Evolutionary conservation across 164 flowering plant genomes (phyloP), one percentile per base, ranked within the genome.

Genomic region (Pachysandra terminalis): DNA sequence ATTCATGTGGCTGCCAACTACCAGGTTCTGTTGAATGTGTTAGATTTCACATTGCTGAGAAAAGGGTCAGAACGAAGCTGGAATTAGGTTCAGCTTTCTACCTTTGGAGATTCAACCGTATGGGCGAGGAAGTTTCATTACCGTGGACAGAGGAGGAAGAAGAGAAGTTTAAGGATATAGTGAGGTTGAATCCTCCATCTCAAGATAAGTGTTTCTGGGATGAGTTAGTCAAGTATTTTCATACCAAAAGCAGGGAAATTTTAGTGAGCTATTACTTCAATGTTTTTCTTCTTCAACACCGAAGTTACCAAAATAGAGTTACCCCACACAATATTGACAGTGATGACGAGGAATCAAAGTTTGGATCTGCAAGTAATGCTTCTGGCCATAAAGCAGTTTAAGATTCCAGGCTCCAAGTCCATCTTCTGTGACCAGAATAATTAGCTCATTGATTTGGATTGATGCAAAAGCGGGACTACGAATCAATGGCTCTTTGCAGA

Each of bases 231-330:
- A 75, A 68, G 76, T 16, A 24, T 40, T 87, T 92, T 68, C 87
- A 82, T 19, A 52, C 40, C 28, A 90, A 81, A 75, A 83, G 75
- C 66, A 76, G 85, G 65, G 82, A 73, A 68, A 83, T 74, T 21
- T 69, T 90, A 56, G 94, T 90, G 49, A 82, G 86, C 80, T 95
- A 95, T 77, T 95, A 90, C 77, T 92, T 77, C 82, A 90, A 95
- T 76, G 96, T 89, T 23, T 90, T 80, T 70, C 78, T 92, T 68
- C 77, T 87, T 56, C 78, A 76, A 23, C 90, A 89, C 41, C 79
- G 97, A 75, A 84, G 76, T 52, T 68, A 68, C 56, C 98, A 95
- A 77, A 95, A 92, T 64, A 75, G 98, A 69, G 72, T 56, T 19
- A 75, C 81, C 21, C 89, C 90, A n/a, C 28, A 57, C 56, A 55